These are phyloP conservation scores for Sporothrix inflata DNA, from an alignment of 2,329 filamentous ascomycete genomes.

Conservation along the genomic window DNA sequence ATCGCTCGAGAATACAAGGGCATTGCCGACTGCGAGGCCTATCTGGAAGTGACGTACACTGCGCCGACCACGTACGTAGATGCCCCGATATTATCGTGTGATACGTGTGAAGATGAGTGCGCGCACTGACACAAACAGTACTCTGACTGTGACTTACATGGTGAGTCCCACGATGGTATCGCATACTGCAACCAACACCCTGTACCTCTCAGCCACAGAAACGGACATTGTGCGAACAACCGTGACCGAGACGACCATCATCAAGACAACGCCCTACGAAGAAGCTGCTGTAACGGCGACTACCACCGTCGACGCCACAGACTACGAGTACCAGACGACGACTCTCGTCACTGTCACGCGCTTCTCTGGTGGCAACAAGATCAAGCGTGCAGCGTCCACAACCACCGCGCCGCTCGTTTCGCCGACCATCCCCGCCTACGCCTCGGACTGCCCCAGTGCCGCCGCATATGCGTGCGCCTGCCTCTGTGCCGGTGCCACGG, in stretches of 20 bases:
- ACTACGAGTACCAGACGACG: slow-evolving; percentile 11
- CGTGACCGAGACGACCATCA: slow-evolving; percentile 18
- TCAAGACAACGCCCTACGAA: slow-evolving; percentile 21
- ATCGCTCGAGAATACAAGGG: background rate
- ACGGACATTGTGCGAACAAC: background rate
- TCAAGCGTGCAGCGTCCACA: background rate
- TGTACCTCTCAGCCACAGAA: background rate
- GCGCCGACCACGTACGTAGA: background rate
- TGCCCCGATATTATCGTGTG: too few relatives aligned
- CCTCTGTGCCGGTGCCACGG: slow-evolving; percentile 17
- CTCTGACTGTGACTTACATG: slow-evolving; percentile 10
- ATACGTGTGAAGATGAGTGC: background rate
- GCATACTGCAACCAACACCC: slow-evolving; percentile 1
- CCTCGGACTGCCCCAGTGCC: background rate
- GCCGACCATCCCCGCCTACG: slow-evolving; percentile 20
- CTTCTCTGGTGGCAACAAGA: background rate
- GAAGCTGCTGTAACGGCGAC: background rate
- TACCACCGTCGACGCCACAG: background rate
- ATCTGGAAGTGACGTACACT: background rate
- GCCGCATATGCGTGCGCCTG: slow-evolving; percentile 16
- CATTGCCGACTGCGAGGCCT: slow-evolving; percentile 15
- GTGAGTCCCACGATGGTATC: slow-evolving; percentile 6
- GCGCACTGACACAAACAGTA: background rate
- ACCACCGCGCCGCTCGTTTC: background rate
- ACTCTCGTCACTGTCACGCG: slow-evolving; percentile 13